Evolutionary conservation across 2,329 filamentous ascomycete species (phyloP).

Genomic region (Exophiala sp.): DNA sequence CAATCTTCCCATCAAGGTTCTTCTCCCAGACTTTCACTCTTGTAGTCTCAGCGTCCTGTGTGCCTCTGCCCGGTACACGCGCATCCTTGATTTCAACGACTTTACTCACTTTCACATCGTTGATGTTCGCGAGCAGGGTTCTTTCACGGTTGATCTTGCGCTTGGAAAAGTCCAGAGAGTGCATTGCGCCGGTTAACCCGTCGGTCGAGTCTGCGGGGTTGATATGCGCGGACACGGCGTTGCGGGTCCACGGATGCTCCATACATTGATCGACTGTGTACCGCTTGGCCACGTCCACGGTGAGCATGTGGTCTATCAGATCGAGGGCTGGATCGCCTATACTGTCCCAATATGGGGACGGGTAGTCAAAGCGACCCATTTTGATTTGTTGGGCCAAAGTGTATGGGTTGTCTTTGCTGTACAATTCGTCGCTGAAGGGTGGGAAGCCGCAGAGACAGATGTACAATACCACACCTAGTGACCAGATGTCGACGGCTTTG

Average conservation of each 20-base stretch:
- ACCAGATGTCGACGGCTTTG: slow-evolving; percentile 94
- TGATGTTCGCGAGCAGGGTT: slow-evolving; percentile 78
- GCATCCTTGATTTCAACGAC: slow-evolving; percentile 46
- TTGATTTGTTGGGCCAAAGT: slow-evolving; percentile 86
- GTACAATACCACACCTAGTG: slow-evolving; percentile 93
- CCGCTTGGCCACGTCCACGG: slow-evolving; percentile 76
- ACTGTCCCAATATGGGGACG: slow-evolving; percentile 91
- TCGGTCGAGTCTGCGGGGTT: slow-evolving; percentile 82
- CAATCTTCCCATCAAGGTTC: slow-evolving; percentile 54
- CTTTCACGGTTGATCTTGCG: slow-evolving; percentile 77
- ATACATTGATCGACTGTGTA: slow-evolving; percentile 89
- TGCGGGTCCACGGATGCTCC: slow-evolving; percentile 78
- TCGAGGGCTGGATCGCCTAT: slow-evolving; percentile 85
- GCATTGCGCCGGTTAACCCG: slow-evolving; percentile 82
- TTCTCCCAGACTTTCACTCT: slow-evolving; percentile 73
- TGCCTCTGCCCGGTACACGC: slow-evolving; percentile 13
- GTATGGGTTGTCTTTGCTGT: slow-evolving; percentile 76
- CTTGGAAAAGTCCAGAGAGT: slow-evolving; percentile 75
- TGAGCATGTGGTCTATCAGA: slow-evolving; percentile 91
- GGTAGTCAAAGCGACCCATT: slow-evolving; percentile 85
- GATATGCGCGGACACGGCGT: slow-evolving; percentile 37
- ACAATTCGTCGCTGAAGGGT: slow-evolving; percentile 93
- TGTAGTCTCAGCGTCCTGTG: slow-evolving; percentile 30
- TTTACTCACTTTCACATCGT: slow-evolving; percentile 64
- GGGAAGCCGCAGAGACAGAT: slow-evolving; percentile 97